Evolutionary conservation across 208 protist genomes (phyloP), one percentile per base, ranked within the genome.

Genomic region (Leishmania tarentolae): DNA sequence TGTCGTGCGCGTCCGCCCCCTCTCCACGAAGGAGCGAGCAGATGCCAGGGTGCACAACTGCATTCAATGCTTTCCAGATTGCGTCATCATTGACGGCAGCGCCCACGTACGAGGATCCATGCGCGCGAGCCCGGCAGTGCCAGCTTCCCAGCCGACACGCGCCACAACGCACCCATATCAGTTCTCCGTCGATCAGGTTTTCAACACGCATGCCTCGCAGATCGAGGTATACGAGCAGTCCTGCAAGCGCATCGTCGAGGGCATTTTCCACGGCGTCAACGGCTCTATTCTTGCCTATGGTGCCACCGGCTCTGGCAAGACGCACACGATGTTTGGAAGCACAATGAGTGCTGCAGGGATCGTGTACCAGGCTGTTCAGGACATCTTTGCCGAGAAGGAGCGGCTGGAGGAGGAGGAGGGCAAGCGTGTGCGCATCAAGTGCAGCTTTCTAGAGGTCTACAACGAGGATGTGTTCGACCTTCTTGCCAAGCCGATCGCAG

Each of bases 381-480:
- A 97, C 74, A 93, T 98, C 78, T 94, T 96, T 46, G 87, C 91
- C 0, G 86, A 90, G 69, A 94, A 93, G 86, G 80, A 82, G 21
- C 87, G 87, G 13, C 81, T 95, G 40, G 89, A 95, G 78, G 82
- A 85, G 42, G 91, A 91, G 71, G 87, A 90, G 24, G 75, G 81
- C 19, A 93, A 93, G 69, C 59, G 76, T 0, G 92, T 96, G 21
- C 85, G 78, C 13, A 46, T 96, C 35, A 87, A 87, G 73, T 92
- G 94, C 79, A 92, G 80, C 63, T 98, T 97, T 80, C 56, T 95
- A 6, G 95, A 98, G 80, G 88, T 98, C 15, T 98, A 98, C 83
- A 98, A 98, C 83, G 95, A 97, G 63, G 90, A 95, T 3, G 91
- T 98, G 2, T 95, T 91, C 61, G 95, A 98, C 71, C 81, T 98